A percentile compares a stretch with the other conserved stretches of the same genome.
These are phyloP conservation scores for Talaromyces sp. DNA, from an alignment of 2,329 filamentous ascomycete species.

Conservation along the genomic window DNA sequence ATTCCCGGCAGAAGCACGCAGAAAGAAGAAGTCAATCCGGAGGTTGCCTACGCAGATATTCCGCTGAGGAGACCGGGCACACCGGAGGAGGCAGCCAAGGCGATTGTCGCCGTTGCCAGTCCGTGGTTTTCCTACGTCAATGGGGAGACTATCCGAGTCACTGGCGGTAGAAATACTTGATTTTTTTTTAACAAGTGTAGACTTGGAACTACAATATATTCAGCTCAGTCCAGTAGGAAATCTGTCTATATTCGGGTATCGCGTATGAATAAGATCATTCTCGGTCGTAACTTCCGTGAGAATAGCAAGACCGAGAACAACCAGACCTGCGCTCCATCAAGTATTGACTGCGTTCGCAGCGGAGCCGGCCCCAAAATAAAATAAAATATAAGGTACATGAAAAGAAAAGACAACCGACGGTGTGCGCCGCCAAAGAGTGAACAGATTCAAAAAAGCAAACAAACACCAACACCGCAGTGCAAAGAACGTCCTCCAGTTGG, in stretches of 20 bases:
- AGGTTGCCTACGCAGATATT: slow-evolving; percentile 61
- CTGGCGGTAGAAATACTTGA: slow-evolving; percentile 66
- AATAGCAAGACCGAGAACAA: neutral
- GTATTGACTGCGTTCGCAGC: neutral
- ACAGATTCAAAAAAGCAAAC: neutral
- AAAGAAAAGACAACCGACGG: slow-evolving; percentile 12
- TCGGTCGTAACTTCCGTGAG: neutral
- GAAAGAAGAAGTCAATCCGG: slow-evolving; percentile 37
- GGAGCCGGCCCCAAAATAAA: slow-evolving; percentile 13
- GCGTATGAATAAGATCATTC: neutral
- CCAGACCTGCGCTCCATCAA: slow-evolving; percentile 10
- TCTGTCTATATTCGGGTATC: slow-evolving; percentile 3
- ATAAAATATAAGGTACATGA: slow-evolving; percentile 15
- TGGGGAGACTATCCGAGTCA: slow-evolving; percentile 83
- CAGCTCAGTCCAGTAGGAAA: neutral
- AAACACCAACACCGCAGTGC: slow-evolving; percentile 8
- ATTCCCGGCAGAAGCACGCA: slow-evolving; percentile 51
- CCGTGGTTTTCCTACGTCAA: slow-evolving; percentile 80
- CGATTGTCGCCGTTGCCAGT: slow-evolving; percentile 72
- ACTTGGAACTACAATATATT: too few species aligned
- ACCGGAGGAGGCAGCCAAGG: slow-evolving; percentile 73
- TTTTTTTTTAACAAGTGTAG: neutral
- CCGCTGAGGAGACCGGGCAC: slow-evolving; percentile 72
- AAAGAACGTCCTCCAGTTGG: slow-evolving; percentile 16
- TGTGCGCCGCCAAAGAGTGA: slow-evolving; percentile 12